phyloP scores from a whole-genome alignment of 345 rosid species.

The Camelina laxa region DNA sequence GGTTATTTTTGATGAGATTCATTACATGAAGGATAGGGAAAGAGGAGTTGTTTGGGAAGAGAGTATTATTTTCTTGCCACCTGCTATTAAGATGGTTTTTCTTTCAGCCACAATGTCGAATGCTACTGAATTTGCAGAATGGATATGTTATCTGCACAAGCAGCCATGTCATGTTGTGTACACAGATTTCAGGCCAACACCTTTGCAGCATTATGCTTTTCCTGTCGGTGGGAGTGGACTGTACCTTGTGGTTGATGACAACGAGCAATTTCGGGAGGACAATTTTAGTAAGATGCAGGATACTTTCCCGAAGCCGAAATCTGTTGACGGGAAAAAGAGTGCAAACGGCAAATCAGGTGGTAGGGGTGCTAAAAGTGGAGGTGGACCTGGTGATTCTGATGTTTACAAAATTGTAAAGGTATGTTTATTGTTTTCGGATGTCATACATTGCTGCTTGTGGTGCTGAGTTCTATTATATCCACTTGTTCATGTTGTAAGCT shows the following conservation, averaged over 20 bases:
- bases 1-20: slow-evolving; percentile 98
- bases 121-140: slow-evolving; percentile 96
- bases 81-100: slow-evolving; percentile 97
- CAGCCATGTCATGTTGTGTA: slow-evolving; percentile 99
- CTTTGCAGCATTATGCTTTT: slow-evolving; percentile 96
- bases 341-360: slow-evolving; percentile 80
- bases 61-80: slow-evolving; percentile 93
- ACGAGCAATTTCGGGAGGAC: slow-evolving; percentile 90
- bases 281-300: slow-evolving; percentile 90
- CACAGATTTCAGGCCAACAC: slow-evolving; percentile 97
- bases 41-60: slow-evolving; percentile 99
- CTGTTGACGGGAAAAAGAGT: slow-evolving; percentile 57
- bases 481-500: not conserved
- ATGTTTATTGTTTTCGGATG: slow-evolving; percentile 25
- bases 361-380: slow-evolving; percentile 76
- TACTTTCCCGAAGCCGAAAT: slow-evolving; percentile 74
- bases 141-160: slow-evolving; percentile 94
- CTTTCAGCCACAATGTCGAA: slow-evolving; percentile 99
- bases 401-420: slow-evolving; percentile 98
- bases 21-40: slow-evolving; percentile 97
- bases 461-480: not conserved
- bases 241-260: slow-evolving; percentile 96
- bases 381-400: slow-evolving; percentile 80
- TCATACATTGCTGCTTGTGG: slow-evolving; percentile 21
- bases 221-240: slow-evolving; percentile 91